Percentiles rank a stretch among this genome's conserved stretches.
Conservation (phyloP, 768 basidiomycete species). For the Xerocomus brunneocitrinus region DNA sequence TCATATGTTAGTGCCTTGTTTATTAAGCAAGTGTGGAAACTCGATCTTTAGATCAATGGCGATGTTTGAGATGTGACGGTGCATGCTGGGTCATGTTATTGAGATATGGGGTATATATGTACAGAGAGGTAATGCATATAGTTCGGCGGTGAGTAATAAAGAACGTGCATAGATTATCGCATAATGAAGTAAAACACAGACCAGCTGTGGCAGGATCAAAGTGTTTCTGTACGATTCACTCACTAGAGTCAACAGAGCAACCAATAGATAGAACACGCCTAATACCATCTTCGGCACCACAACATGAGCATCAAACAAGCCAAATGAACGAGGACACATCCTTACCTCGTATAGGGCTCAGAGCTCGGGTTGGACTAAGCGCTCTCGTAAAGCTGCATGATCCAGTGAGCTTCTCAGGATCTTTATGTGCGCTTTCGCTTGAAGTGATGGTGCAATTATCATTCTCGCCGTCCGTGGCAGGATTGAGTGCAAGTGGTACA, state of each 20-base stretch:
- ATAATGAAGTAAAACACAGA: not conserved
- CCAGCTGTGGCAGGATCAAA: not conserved
- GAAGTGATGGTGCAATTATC: not conserved
- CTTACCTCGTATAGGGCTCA: conserved; percentile 22
- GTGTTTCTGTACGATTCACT: conserved; percentile 7
- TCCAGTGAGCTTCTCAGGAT: conserved; percentile 1
- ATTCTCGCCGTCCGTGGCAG: not conserved
- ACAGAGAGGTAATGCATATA: not conserved
- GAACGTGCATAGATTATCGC: not conserved
- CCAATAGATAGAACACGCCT: conserved; percentile 26
- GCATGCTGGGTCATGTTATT: not conserved
- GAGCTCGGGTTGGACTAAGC: conserved; percentile 32
- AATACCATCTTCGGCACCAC: conserved; percentile 20
- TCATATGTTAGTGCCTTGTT: conserved; percentile 15
- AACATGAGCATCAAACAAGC: conserved; percentile 3
- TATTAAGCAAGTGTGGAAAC: not conserved
- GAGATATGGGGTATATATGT: not conserved
- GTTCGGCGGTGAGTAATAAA: not conserved
- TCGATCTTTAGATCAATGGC: not conserved
- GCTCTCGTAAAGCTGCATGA: conserved; percentile 19
- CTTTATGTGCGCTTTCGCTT: not conserved
- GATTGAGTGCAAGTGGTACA: not conserved
- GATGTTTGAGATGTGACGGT: not conserved
- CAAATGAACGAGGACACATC: not conserved
- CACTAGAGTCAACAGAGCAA: conserved; percentile 2